Conservation (phyloP, 164 flowering plant genomes). For the Piper betle region DNA sequence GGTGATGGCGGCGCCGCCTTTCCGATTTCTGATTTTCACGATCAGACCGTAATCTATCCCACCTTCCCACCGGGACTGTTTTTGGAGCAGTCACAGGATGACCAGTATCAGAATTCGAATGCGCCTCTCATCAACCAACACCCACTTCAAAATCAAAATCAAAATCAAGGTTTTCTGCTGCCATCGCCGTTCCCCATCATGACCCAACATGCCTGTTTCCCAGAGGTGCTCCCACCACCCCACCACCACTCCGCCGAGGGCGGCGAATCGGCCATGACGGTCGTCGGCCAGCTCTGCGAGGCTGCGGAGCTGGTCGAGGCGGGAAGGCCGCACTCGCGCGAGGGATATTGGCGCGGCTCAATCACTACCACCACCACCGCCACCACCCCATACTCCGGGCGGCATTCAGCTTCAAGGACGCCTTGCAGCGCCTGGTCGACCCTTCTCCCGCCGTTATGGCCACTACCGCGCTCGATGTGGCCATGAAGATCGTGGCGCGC, state of each 20-base stretch:
- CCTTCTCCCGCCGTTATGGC: slow-evolving; percentile 12
- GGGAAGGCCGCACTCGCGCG: slow-evolving; percentile 86
- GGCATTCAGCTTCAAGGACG: slow-evolving; percentile 79
- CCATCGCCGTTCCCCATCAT: slow-evolving; percentile 26
- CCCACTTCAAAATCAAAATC: too few species aligned
- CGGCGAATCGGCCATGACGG: slow-evolving; percentile 33
- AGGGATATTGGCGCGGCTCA: slow-evolving; percentile 99
- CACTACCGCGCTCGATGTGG: slow-evolving; percentile 30
- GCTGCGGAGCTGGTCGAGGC: slow-evolving; percentile 81
- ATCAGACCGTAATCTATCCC: slow-evolving; percentile 4
- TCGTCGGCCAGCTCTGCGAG: slow-evolving; percentile 64
- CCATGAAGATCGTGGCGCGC: slow-evolving; percentile 57
- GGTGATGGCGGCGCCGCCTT: too few species aligned
- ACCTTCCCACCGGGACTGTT: slow-evolving; percentile 12
- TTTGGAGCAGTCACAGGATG: slow-evolving; percentile 27
- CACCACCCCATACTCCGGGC: slow-evolving; percentile 48
- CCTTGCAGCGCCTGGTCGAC: slow-evolving; percentile 42
- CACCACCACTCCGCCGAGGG: background rate
- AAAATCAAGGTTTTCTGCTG: slow-evolving; percentile 36
- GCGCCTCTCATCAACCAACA: slow-evolving; percentile 26
- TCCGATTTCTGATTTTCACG: slow-evolving; percentile 20
- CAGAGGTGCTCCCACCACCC: slow-evolving; percentile 25
- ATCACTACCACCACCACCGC: slow-evolving; percentile 98
- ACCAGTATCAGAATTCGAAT: slow-evolving; percentile 41
- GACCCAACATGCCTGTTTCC: slow-evolving; percentile 16